Percentiles rank a stretch among this genome's conserved stretches.
These are phyloP conservation scores for Exophiala sp. DNA, from an alignment of 2,329 filamentous ascomycete genomes.

Conservation along the genomic window DNA sequence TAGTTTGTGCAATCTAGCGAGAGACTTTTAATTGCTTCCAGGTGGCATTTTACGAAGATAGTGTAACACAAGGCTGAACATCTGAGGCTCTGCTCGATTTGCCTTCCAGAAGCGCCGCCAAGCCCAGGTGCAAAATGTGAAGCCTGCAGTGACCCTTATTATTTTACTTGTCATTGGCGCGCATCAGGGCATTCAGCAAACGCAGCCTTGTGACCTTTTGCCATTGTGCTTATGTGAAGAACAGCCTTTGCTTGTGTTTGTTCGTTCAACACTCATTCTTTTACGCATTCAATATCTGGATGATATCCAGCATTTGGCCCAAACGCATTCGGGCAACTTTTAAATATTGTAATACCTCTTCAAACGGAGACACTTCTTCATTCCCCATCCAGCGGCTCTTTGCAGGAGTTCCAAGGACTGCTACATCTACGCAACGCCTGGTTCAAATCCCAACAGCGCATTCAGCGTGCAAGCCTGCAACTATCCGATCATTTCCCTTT, in stretches of 20 bases:
- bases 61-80: background rate
- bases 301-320: constrained; percentile 19
- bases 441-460: background rate
- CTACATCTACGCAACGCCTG: background rate
- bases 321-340: constrained; percentile 15
- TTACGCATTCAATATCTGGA: constrained; percentile 12
- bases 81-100: background rate
- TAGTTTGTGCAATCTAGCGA: too few relatives aligned
- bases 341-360: constrained; percentile 11
- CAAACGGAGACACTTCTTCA: background rate
- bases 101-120: too few relatives aligned
- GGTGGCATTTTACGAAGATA: too few relatives aligned
- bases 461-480: constrained; percentile 2
- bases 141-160: too few relatives aligned
- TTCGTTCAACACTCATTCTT: background rate
- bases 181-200: background rate
- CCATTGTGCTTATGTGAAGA: background rate
- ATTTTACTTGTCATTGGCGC: too few relatives aligned
- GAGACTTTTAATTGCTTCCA: too few relatives aligned
- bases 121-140: too few relatives aligned
- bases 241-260: background rate
- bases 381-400: background rate
- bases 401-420: constrained; percentile 1
- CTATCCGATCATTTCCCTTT: background rate
- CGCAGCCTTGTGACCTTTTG: constrained; percentile 1